Percentiles rank a stretch among this genome's conserved stretches.
Conservation (phyloP, 768 basidiomycete species). For the Lyophyllum shimeji region DNA sequence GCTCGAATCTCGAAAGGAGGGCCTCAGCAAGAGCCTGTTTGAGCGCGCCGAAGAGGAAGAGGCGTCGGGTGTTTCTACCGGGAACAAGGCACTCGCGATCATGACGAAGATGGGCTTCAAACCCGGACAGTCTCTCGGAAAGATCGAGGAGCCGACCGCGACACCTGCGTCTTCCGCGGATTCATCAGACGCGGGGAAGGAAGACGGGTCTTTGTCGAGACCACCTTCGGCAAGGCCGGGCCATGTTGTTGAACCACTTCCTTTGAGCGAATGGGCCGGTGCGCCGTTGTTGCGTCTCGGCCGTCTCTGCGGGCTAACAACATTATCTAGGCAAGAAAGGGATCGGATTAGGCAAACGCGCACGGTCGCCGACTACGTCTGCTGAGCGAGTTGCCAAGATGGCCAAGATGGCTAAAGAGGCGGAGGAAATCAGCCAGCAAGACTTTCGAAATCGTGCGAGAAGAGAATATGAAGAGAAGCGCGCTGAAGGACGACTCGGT, state of each 20-base stretch:
- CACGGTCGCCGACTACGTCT: conserved; percentile 58
- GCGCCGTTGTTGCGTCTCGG: conserved; percentile 20
- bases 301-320: neutral
- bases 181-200: conserved; percentile 1
- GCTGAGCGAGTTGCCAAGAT: conserved; percentile 71
- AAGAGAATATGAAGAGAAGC: conserved; percentile 73
- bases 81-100: conserved; percentile 81
- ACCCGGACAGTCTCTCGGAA: conserved; percentile 77
- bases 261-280: conserved; percentile 84
- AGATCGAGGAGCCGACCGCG: conserved; percentile 25
- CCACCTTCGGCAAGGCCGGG: neutral
- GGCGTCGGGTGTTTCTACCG: conserved; percentile 45
- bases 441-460: conserved; percentile 71
- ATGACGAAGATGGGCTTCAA: conserved; percentile 97
- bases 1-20: conserved; percentile 74
- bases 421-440: conserved; percentile 52
- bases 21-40: conserved; percentile 77
- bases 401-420: conserved; percentile 77
- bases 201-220: neutral
- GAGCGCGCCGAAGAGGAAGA: conserved; percentile 70
- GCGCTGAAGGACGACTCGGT: conserved; percentile 68
- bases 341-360: conserved; percentile 70
- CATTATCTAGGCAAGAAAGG: conserved; percentile 66
- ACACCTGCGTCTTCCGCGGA: conserved; percentile 1
- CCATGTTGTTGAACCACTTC: conserved; percentile 68